phyloP scores from a whole-genome alignment of 176 grass and related monocot species.

The Stipa capillata region DNA sequence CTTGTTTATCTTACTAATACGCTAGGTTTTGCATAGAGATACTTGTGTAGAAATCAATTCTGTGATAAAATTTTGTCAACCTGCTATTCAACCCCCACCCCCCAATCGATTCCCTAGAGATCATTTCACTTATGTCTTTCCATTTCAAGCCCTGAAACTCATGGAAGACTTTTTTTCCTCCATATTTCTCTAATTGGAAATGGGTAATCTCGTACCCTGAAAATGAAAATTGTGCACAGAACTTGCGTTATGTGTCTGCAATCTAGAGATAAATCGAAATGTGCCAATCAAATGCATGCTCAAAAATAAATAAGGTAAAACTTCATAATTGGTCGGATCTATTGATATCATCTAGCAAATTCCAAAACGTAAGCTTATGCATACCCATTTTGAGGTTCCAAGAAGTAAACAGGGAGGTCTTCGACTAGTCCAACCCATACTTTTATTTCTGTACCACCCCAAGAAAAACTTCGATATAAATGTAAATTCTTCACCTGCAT shows the following conservation, averaged over 20 bases:
- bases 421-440: slow-evolving; percentile 79
- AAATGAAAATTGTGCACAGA: not conserved
- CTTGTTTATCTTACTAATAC: no score
- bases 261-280: not conserved
- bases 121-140: not conserved
- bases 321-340: not conserved
- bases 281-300: not conserved
- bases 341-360: not conserved
- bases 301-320: not conserved
- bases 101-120: no score
- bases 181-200: not conserved
- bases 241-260: not conserved
- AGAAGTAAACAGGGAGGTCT: slow-evolving; percentile 79
- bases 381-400: slow-evolving; percentile 90
- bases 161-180: not conserved
- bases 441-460: slow-evolving; percentile 67
- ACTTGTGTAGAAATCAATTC: no score
- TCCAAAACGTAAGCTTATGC: not conserved
- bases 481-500: slow-evolving; percentile 73
- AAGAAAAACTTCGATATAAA: slow-evolving; percentile 38
- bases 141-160: not conserved
- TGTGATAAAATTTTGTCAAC: no score
- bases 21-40: no score
- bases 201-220: not conserved
- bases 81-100: no score